Evolutionary conservation across 2,329 filamentous ascomycete genomes (phyloP), one percentile per base, ranked within the genome.

Genomic region (Pleochaeta shiraiana): DNA sequence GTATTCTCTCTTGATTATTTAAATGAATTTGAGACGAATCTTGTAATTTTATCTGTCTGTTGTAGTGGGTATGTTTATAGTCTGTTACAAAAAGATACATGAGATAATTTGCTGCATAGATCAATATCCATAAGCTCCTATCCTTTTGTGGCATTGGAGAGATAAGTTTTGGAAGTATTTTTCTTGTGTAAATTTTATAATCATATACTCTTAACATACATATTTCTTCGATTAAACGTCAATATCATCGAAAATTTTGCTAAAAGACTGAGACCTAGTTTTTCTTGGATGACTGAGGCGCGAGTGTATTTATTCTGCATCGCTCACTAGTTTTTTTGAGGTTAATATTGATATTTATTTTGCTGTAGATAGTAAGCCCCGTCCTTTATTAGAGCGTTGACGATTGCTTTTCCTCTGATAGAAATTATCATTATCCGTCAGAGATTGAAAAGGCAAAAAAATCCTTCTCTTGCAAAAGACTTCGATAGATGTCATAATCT

Each of bases 201-300:
- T 16, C n/a, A 7, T 50, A 50, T 21, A 50, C n/a, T 16, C 45
- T 21, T 50, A 16, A 50, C 45, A 50, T 11, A 50, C 24, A 50
- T 3, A n/a, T n/a, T n/a, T n/a, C n/a, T n/a, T n/a, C n/a, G n/a
- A n/a, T n/a, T n/a, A n/a, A n/a, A n/a, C n/a, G n/a, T n/a, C n/a
- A n/a, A n/a, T n/a, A n/a, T n/a, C n/a, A n/a, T n/a, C n/a, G n/a
- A n/a, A n/a, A n/a, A n/a, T n/a, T n/a, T n/a, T n/a, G n/a, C n/a
- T n/a, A n/a, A n/a, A n/a, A n/a, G 45, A 50, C 45, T 50, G 45
- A 50, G 45, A 50, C 45, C 45, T 50, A 50, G n/a, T 50, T 50
- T 50, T 21, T 50, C 45, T 21, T 50, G 45, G 45, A 50, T 50
- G 45, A 50, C 45, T 21, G 16, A 6, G 45, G n/a, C 45, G 45